Conservation (phyloP, 106 monocot genomes). For the Triglochin maritima region DNA sequence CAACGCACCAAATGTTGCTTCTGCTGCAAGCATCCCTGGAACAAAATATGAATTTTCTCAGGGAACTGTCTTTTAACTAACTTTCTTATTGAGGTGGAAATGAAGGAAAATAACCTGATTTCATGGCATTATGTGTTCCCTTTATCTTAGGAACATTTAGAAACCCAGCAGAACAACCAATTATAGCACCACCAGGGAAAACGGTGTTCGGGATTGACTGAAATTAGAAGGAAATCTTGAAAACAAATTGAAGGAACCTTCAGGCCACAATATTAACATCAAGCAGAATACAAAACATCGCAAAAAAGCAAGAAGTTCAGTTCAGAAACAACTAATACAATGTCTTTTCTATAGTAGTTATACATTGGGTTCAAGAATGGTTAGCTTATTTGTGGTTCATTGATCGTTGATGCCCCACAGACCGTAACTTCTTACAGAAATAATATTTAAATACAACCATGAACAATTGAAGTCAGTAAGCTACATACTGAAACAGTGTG, state of each 20-base stretch:
- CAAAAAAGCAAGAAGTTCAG: too few species aligned
- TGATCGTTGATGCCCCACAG: too few species aligned
- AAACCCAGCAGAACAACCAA: constrained; percentile 97
- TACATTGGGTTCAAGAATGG: too few species aligned
- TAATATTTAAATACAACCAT: too few species aligned
- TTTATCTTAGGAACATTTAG: constrained; percentile 98
- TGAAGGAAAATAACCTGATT: constrained; percentile 57
- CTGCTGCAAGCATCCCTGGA: constrained; percentile 94
- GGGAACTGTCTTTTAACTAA: not conserved
- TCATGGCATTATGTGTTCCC: constrained; percentile 99
- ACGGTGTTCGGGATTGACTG: constrained; percentile 95
- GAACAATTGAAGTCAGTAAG: too few species aligned
- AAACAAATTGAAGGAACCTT: not conserved
- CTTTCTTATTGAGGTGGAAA: not conserved
- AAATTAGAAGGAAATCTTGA: constrained; percentile 8
- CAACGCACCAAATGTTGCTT: constrained; percentile 59
- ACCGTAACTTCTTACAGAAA: too few species aligned
- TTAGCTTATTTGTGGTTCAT: too few species aligned
- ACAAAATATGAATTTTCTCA: constrained; percentile 7
- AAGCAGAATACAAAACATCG: too few species aligned
- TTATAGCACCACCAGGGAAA: constrained; percentile 95
- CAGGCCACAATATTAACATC: too few species aligned
- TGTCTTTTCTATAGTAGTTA: too few species aligned
- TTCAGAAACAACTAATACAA: too few species aligned
- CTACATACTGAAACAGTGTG: too few species aligned